Conservation (phyloP, 2,329 filamentous ascomycete genomes). For the Ophiocordyceps robertsii region DNA sequence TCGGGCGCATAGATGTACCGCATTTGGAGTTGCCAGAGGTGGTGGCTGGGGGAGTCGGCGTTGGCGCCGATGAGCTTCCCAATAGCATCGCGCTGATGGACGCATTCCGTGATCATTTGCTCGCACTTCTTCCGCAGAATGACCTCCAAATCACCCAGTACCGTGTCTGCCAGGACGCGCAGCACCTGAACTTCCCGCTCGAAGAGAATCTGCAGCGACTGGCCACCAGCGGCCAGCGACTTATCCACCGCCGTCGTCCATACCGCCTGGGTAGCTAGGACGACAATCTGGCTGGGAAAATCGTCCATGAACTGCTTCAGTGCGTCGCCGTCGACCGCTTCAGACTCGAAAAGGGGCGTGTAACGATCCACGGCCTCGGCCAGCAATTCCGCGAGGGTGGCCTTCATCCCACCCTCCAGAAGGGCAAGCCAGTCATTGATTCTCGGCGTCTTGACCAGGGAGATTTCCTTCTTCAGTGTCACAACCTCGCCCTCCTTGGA, state of each 20-base stretch:
- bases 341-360: conserved; percentile 59
- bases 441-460: conserved; percentile 79
- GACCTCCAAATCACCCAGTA: conserved; percentile 76
- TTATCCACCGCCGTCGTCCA: conserved; percentile 85
- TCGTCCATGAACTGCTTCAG: conserved; percentile 70
- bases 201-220: conserved; percentile 55
- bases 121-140: conserved; percentile 94
- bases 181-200: conserved; percentile 78
- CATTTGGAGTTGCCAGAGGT: conserved; percentile 94
- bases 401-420: conserved; percentile 86
- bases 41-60: conserved; percentile 65
- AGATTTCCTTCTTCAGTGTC: conserved; percentile 78
- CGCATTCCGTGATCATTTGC: conserved; percentile 95
- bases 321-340: conserved; percentile 53
- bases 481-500: conserved; percentile 93
- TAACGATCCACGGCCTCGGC: conserved; percentile 78
- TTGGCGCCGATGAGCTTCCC: conserved; percentile 68
- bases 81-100: conserved; percentile 91
- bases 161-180: conserved; percentile 72
- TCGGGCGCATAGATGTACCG: conserved; percentile 79
- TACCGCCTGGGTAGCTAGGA: conserved; percentile 82
- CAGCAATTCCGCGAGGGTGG: conserved; percentile 79
- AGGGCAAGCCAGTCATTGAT: conserved; percentile 99
- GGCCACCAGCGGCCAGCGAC: conserved; percentile 58
- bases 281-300: conserved; percentile 89